phyloP scores from a whole-genome alignment of 352 stramenopile genomes.

The Lagenidium sp. region DNA sequence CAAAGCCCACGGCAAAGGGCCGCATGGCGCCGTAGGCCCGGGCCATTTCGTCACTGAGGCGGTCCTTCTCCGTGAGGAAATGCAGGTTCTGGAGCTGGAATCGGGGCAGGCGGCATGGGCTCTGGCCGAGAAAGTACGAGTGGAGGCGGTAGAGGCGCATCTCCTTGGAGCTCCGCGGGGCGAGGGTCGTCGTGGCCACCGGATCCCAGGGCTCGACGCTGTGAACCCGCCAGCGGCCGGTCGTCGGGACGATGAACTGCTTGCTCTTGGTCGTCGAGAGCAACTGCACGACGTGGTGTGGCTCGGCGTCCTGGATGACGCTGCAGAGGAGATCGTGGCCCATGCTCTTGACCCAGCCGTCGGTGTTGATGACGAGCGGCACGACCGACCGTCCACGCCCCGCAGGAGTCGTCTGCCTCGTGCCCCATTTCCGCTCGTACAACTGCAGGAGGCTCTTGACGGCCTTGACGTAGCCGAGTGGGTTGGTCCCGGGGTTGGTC shows the following conservation, averaged over 20 bases:
- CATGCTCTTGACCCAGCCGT: conserved; percentile 97
- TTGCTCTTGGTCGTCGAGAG: conserved; percentile 85
- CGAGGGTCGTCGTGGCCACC: conserved; percentile 35
- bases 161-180: conserved; percentile 71
- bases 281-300: conserved; percentile 92
- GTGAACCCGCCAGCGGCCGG: conserved; percentile 39
- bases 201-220: conserved; percentile 64
- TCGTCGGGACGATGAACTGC: conserved; percentile 64
- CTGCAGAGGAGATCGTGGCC: conserved; percentile 91
- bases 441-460: conserved; percentile 61
- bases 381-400: conserved; percentile 18
- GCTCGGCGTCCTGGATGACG: conserved; percentile 77
- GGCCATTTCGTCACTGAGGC: conserved; percentile 38
- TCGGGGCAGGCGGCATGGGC: conserved; percentile 21
- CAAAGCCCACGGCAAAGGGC: conserved; percentile 47
- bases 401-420: not conserved
- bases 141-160: conserved; percentile 72
- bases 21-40: conserved; percentile 32
- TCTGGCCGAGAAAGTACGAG: conserved; percentile 64
- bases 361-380: conserved; percentile 94
- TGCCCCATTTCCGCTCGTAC: conserved; percentile 47
- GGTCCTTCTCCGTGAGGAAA: conserved; percentile 61
- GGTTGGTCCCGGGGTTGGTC: conserved; percentile 65
- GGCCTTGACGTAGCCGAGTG: conserved; percentile 63
- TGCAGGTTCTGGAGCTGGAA: conserved; percentile 55